Evolutionary conservation across 768 basidiomycete species (phyloP).

Genomic region (Gelatoporia subvermispora): DNA sequence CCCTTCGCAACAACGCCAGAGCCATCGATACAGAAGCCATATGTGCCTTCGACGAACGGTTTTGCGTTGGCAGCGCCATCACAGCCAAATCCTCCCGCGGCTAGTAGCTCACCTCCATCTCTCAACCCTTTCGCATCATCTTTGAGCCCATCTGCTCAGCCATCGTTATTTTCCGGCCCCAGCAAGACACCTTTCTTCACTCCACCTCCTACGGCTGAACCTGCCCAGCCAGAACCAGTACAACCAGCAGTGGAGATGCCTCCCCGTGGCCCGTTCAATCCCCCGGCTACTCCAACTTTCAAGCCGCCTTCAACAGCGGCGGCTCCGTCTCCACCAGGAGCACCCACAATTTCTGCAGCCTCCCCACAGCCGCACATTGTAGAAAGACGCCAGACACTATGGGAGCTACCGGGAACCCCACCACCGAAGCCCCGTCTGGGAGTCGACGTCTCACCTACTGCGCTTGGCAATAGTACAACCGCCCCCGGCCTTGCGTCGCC

Average conservation of each 20-base stretch:
- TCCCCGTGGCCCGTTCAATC: background rate
- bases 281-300: background rate
- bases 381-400: constrained; percentile 19
- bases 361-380: constrained; percentile 10
- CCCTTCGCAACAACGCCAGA: no score
- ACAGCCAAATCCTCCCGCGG: background rate
- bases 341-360: background rate
- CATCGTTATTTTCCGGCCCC: constrained; percentile 2
- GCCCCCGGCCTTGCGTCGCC: constrained; percentile 11
- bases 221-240: background rate
- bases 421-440: constrained; percentile 7
- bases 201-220: no score
- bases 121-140: constrained; percentile 13
- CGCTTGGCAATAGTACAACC: background rate
- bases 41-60: background rate
- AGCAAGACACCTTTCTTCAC: background rate
- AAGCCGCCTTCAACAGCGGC: background rate
- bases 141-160: constrained; percentile 8
- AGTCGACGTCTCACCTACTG: constrained; percentile 7
- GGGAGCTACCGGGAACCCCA: constrained; percentile 21
- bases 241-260: background rate
- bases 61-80: background rate
- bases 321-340: background rate
- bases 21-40: background rate
- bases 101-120: background rate